phyloP scores from a whole-genome alignment of 192 early-diverging fungal species.

The Mortierella alpina region DNA sequence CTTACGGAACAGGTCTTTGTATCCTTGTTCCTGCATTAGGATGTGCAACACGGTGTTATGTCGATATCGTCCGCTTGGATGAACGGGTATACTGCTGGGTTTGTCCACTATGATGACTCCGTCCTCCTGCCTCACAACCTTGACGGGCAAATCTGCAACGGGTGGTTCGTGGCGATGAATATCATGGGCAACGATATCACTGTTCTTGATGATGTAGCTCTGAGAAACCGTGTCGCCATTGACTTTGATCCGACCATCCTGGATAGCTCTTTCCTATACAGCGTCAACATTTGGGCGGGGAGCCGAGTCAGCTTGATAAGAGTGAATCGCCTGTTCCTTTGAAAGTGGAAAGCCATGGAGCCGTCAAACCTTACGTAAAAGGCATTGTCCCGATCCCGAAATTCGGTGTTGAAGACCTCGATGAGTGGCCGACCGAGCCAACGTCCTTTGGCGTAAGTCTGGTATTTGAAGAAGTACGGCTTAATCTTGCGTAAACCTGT shows the following conservation, averaged over 20 bases:
- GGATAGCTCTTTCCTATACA: conserved; percentile 75
- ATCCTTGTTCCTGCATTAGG: conserved; percentile 70
- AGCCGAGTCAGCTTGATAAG: not conserved
- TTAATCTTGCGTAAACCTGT: conserved; percentile 81
- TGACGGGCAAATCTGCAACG: conserved; percentile 70
- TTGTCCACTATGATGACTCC: conserved; percentile 89
- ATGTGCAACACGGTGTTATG: conserved; percentile 86
- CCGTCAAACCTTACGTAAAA: conserved; percentile 78
- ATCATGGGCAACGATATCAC: conserved; percentile 83
- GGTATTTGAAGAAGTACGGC: conserved; percentile 87
- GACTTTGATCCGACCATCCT: conserved; percentile 82
- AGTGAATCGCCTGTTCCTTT: not conserved
- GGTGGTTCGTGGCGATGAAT: conserved; percentile 98
- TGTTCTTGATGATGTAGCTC: conserved; percentile 77
- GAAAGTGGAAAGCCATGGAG: too few species aligned
- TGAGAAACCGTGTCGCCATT: conserved; percentile 69
- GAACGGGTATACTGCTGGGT: conserved; percentile 89
- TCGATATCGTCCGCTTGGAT: conserved; percentile 84
- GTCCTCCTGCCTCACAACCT: conserved; percentile 73
- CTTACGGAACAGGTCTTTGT: conserved; percentile 67
- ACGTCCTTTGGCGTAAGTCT: conserved; percentile 88
- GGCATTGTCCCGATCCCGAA: conserved; percentile 79
- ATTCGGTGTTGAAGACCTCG: conserved; percentile 89
- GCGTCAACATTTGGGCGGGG: not conserved
- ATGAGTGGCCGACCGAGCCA: conserved; percentile 84